Evolutionary conservation across 78 protist genomes (phyloP), one percentile per base, ranked within the genome.

Genomic region (Planoprotostelium fungivorum): DNA sequence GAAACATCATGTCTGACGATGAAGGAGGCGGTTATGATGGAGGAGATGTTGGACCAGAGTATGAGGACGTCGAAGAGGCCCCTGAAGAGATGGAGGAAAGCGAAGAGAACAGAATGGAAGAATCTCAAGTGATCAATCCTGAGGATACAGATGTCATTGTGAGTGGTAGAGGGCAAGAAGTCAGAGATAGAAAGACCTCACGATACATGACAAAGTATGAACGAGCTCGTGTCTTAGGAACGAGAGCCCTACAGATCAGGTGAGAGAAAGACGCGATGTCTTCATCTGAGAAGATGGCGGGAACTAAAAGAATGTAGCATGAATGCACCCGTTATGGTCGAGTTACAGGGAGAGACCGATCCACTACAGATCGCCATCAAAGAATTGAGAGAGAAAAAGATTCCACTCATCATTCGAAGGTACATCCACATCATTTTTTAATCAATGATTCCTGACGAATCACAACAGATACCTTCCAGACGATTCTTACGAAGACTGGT

Each of bases 321-420:
- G 98, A 94, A 93, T 38, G 98, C 99, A 9, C 99, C 99, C 28
- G 92, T 97, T 31, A 94, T 97, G 96, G 98, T 98, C 35, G 97
- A 97, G 37, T 35, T 97, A 28, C 94, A 95, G 36, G 98, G 98
- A 28, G 98, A 96, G 89, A 97, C 98, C 0, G 99, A 98, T 88
- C 99, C 99, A 38, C 95, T 98, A 36, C 89, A 90, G 84, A 98
- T 98, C 31, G 99, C 99, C 25, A n/a, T 86, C 84, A 97, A 95
- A 84, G 99, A 98, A 87, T 96, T 98, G 37, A 86, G 91, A 34
- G 94, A 94, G 87, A 86, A 92, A 38, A 97, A 96, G 90, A 96
- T 97, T n/a, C 99, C 99, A 28, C 86, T 98, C 87, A 97, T 95
- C 85, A 94, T 98, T 83, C 92, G 99, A 34, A 87, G 99, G 85